Percentiles rank a stretch among this genome's conserved stretches.
Conservation (phyloP, 2,329 filamentous ascomycete species). For the Fonsecaea monophora region DNA sequence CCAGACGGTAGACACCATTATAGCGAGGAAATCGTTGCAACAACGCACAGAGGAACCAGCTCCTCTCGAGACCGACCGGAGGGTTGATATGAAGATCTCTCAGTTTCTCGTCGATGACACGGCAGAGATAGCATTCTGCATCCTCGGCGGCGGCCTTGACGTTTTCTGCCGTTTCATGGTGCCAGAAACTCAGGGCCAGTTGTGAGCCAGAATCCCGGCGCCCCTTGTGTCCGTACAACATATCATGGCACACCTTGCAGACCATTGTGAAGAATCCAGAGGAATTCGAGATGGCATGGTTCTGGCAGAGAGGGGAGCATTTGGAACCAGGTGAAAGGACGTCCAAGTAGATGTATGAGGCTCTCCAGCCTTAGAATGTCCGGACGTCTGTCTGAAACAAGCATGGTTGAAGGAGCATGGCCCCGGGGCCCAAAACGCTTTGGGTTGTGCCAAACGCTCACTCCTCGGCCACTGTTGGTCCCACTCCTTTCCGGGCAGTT, state of each 20-base stretch:
- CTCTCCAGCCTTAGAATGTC: neutral
- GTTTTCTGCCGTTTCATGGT: slow-evolving; percentile 10
- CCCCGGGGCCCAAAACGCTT: neutral
- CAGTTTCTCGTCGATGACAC: slow-evolving; percentile 9
- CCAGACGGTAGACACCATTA: slow-evolving; percentile 16
- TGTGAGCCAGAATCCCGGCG: slow-evolving; percentile 9
- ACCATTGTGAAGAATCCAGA: slow-evolving; percentile 12
- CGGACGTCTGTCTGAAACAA: neutral
- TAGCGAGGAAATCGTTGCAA: slow-evolving; percentile 3
- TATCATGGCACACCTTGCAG: slow-evolving; percentile 25
- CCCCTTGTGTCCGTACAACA: slow-evolving; percentile 19
- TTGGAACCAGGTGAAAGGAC: neutral
- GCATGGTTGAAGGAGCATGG: neutral
- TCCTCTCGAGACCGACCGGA: too few species aligned
- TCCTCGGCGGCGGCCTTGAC: neutral
- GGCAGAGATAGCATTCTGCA: slow-evolving; percentile 21
- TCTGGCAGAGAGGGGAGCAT: neutral
- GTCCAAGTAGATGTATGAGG: neutral
- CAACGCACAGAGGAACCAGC: neutral
- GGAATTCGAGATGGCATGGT: neutral
- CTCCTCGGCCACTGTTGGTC: neutral
- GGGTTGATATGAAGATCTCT: neutral
- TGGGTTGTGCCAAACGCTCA: neutral
- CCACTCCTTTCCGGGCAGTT: neutral
- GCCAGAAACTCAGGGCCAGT: slow-evolving; percentile 14